These are phyloP conservation scores for Ormosia emarginata DNA, from an alignment of 306 rosid genomes.

Conservation along the genomic window DNA sequence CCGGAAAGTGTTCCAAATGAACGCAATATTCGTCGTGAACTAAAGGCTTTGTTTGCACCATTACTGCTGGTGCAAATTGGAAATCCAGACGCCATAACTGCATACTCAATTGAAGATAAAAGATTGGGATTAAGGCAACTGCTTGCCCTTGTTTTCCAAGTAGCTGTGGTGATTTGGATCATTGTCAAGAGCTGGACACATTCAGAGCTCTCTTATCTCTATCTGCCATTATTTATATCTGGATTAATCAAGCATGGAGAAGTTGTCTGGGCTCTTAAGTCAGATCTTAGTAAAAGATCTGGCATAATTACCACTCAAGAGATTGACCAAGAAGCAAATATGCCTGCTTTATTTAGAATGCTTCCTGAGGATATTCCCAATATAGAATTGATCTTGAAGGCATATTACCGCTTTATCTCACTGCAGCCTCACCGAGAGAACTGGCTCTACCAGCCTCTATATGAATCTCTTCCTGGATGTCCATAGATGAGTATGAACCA, in stretches of 20 bases:
- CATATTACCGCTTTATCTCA: constrained; percentile 54
- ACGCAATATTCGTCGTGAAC: constrained; percentile 40
- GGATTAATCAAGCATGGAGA: constrained; percentile 67
- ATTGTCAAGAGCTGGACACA: constrained; percentile 56
- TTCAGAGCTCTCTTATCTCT: constrained; percentile 46
- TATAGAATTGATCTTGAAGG: constrained; percentile 51
- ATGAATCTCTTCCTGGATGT: constrained; percentile 42
- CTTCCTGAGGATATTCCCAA: constrained; percentile 42
- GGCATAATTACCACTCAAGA: constrained; percentile 40
- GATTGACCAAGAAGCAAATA: constrained; percentile 40
- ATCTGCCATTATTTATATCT: constrained; percentile 51
- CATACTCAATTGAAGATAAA: constrained; percentile 65
- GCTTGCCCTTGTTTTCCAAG: constrained; percentile 48
- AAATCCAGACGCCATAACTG: constrained; percentile 63
- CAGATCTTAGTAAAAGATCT: constrained; percentile 42
- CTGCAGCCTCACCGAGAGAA: constrained; percentile 60
- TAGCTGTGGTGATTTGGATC: constrained; percentile 48
- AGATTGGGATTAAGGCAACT: constrained; percentile 55
- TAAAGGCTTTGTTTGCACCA: constrained; percentile 54
- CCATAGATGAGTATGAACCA: constrained; percentile 26
- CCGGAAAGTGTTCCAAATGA: constrained; percentile 34
- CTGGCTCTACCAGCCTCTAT: constrained; percentile 47
- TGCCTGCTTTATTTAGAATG: constrained; percentile 38
- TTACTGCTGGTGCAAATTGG: constrained; percentile 65
- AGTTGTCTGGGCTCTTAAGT: constrained; percentile 59